Percentiles rank a stretch among this genome's conserved stretches.
phyloP scores from a whole-genome alignment of 768 basidiomycete species.

The Tubosaeta sp. region DNA sequence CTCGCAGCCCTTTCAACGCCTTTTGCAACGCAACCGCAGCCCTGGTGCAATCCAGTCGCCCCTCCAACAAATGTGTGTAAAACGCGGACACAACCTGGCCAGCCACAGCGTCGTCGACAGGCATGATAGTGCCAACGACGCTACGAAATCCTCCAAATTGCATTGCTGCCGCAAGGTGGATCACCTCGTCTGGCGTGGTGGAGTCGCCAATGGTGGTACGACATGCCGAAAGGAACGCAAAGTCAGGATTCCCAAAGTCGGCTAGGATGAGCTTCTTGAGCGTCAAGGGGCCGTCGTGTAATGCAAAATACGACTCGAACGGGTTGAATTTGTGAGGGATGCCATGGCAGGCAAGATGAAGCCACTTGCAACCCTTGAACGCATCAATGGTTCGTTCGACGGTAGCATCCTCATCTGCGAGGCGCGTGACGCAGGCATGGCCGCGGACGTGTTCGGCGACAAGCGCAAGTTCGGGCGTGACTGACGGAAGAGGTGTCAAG shows the following conservation, averaged over 20 bases:
- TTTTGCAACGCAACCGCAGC: not conserved
- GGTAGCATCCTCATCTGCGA: not conserved
- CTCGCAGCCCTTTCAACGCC: not conserved
- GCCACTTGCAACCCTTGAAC: conserved; percentile 7
- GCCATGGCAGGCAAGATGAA: conserved; percentile 24
- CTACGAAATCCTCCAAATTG: not conserved
- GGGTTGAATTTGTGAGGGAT: conserved; percentile 5
- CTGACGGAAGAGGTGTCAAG: not conserved
- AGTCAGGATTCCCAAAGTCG: not conserved
- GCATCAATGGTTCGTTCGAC: not conserved
- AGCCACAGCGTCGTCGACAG: not conserved
- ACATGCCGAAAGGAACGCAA: not conserved
- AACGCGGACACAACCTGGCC: not conserved
- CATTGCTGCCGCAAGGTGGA: not conserved
- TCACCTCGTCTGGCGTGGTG: not conserved
- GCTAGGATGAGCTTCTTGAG: not conserved
- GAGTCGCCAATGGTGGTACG: not conserved
- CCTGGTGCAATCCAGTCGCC: not conserved
- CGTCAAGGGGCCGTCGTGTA: conserved; percentile 2
- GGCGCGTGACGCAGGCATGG: not conserved
- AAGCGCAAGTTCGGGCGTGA: not conserved
- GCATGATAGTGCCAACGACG: not conserved
- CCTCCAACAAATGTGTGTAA: not conserved
- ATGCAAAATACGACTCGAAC: conserved; percentile 10
- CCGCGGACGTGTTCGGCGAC: not conserved